These are phyloP conservation scores for Phaeosphaeria sp. DNA, from an alignment of 2,329 filamentous ascomycete genomes.

Conservation along the genomic window DNA sequence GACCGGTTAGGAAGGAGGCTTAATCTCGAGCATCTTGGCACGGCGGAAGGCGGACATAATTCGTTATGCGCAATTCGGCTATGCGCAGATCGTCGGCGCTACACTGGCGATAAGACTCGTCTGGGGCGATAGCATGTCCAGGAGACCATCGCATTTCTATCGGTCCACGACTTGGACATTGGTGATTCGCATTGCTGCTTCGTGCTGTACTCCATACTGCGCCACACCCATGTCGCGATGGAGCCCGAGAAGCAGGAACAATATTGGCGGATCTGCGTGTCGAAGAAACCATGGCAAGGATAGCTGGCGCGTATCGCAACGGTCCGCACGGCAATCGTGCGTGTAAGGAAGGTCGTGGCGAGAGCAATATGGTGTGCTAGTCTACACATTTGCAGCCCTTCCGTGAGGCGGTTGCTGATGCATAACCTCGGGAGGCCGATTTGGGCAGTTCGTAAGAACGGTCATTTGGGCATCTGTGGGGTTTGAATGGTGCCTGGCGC, in stretches of 20 bases:
- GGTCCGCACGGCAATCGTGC: background rate
- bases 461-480: background rate
- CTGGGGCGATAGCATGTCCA: slow-evolving; percentile 13
- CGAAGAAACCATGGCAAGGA: slow-evolving; percentile 22
- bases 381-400: background rate
- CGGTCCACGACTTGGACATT: background rate
- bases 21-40: slow-evolving; percentile 37
- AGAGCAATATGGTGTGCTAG: background rate
- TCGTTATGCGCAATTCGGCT: background rate
- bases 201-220: background rate
- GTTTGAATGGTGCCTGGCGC: background rate
- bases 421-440: background rate
- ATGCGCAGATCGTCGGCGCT: background rate
- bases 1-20: slow-evolving; percentile 43
- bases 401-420: background rate
- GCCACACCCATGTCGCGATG: background rate
- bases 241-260: background rate
- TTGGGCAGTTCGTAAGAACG: background rate
- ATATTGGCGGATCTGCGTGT: background rate
- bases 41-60: slow-evolving; percentile 7
- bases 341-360: background rate
- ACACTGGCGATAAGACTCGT: slow-evolving; percentile 3
- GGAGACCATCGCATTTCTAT: background rate
- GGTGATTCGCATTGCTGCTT: background rate
- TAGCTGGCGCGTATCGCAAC: slow-evolving; percentile 12